A percentile compares a stretch with the other conserved stretches of the same genome.
Conservation (phyloP, 73 alveolate species). For the Tetrahymena borealis region DNA sequence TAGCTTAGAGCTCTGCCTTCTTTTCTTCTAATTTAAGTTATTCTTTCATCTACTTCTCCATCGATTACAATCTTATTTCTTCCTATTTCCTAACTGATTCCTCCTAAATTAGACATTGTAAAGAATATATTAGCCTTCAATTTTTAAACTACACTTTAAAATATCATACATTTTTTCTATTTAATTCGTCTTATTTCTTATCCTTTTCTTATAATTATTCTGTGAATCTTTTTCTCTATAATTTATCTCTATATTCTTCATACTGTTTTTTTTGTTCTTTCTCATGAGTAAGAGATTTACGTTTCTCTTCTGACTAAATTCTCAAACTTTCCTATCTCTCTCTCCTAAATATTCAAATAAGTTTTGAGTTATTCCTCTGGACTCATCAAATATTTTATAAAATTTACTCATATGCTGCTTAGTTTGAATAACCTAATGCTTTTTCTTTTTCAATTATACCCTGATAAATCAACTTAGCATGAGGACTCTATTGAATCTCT, state of each 20-base stretch:
- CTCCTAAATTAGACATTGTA: not conserved
- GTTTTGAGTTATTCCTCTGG: not conserved
- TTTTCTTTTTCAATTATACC: not conserved
- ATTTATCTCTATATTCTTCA: constrained; percentile 67
- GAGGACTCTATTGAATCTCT: not conserved
- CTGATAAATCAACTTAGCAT: not conserved
- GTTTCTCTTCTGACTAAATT: constrained; percentile 56
- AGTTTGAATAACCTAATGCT: not conserved
- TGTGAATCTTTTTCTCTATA: constrained; percentile 60
- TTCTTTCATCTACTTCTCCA: constrained; percentile 10
- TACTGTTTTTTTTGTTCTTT: constrained; percentile 51
- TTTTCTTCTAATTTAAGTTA: constrained; percentile 24
- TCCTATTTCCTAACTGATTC: constrained; percentile 23
- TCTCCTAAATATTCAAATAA: not conserved
- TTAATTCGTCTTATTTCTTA: constrained; percentile 44
- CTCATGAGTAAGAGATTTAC: constrained; percentile 54
- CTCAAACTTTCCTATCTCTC: constrained; percentile 7
- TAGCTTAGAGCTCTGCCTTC: not conserved
- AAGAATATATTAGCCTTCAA: not conserved
- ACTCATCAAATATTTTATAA: not conserved
- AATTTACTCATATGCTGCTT: not conserved
- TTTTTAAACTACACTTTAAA: not conserved
- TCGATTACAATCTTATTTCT: constrained; percentile 2
- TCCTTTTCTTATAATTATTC: constrained; percentile 59
- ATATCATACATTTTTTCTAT: constrained; percentile 49